Percentiles rank a stretch among this genome's conserved stretches.
Evolutionary conservation across 768 basidiomycete species (phyloP).

Genomic region (Boletus subcaerulescens): DNA sequence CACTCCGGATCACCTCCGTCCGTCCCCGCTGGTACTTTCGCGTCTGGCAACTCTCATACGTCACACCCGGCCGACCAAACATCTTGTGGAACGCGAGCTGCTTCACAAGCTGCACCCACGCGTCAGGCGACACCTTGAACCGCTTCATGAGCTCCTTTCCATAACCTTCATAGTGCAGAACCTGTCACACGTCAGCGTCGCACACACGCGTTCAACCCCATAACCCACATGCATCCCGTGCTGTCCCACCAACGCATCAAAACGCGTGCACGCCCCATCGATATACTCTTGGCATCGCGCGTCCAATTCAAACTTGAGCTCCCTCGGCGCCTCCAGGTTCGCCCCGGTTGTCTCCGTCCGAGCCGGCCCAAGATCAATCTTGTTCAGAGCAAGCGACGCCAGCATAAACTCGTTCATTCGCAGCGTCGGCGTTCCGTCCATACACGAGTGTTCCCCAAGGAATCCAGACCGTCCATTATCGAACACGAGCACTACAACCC

Average conservation of each 20-base stretch:
- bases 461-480: conserved; percentile 95
- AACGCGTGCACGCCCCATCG: conserved; percentile 56
- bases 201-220: not conserved
- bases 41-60: conserved; percentile 95
- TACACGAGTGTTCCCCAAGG: conserved; percentile 81
- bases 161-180: conserved; percentile 83
- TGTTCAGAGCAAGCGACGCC: conserved; percentile 66
- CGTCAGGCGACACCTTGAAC: conserved; percentile 84
- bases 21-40: conserved; percentile 86
- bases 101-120: conserved; percentile 93
- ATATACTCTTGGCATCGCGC: conserved; percentile 51
- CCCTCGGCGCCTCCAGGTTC: conserved; percentile 54
- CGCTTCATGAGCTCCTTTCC: conserved; percentile 86
- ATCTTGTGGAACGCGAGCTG: conserved; percentile 95
- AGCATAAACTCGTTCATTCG: conserved; percentile 94
- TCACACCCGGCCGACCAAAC: conserved; percentile 67
- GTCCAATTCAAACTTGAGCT: conserved; percentile 71
- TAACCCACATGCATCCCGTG: conserved; percentile 75
- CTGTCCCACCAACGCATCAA: conserved; percentile 68
- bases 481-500: conserved; percentile 76
- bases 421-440: conserved; percentile 94
- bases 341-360: conserved; percentile 32
- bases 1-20: conserved; percentile 92
- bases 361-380: conserved; percentile 70
- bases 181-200: conserved; percentile 37